Evolutionary conservation across 768 basidiomycete genomes (phyloP).

Genomic region (Tulasnella sp.): DNA sequence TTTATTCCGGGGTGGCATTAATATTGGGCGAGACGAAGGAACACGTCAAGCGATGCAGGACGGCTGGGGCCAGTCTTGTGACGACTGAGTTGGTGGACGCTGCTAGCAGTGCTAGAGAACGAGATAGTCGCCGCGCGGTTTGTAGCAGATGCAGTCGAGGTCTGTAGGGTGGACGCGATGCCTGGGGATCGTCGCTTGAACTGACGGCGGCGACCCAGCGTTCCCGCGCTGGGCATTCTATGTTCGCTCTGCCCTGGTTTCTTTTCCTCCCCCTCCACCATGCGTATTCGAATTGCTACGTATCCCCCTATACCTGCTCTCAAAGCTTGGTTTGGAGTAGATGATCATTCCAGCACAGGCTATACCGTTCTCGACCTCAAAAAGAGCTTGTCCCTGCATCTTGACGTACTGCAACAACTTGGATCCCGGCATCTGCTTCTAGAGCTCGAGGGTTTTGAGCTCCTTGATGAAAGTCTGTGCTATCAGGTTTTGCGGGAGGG

Average conservation of each 20-base stretch:
- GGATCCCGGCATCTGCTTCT: not conserved
- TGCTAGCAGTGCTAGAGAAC: not conserved
- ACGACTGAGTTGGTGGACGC: too few relatives aligned
- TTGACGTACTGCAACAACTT: not conserved
- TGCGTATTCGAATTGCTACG: not conserved
- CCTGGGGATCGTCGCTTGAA: not conserved
- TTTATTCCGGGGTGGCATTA: constrained; percentile 12
- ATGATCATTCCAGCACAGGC: not conserved
- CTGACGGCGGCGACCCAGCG: not conserved
- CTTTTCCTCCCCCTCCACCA: not conserved
- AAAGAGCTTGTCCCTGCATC: not conserved
- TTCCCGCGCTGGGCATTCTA: not conserved
- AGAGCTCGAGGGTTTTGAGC: constrained; percentile 17
- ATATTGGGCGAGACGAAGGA: not conserved
- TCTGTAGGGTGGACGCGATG: not conserved
- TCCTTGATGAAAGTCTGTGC: constrained; percentile 11
- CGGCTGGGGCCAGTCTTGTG: not conserved
- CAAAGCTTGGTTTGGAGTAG: not conserved
- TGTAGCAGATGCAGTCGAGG: not conserved
- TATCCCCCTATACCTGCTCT: not conserved
- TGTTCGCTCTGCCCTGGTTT: not conserved
- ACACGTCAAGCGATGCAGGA: not conserved
- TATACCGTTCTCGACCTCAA: not conserved
- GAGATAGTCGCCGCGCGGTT: not conserved
- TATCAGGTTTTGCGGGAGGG: not conserved